Evolutionary conservation across 306 rosid species (phyloP).

Genomic region (Parietaria judaica): DNA sequence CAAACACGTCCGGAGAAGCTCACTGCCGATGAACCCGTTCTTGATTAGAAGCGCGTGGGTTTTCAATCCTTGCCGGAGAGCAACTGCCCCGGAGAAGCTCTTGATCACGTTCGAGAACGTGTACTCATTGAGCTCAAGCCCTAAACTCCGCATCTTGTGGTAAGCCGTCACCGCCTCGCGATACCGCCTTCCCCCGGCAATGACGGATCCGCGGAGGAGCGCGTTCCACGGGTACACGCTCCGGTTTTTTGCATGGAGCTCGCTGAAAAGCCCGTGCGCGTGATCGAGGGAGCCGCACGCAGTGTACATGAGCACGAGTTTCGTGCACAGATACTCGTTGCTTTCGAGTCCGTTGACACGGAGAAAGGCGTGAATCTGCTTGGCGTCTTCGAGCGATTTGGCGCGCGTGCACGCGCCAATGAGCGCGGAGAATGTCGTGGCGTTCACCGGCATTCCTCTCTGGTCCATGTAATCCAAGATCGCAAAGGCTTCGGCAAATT

Average conservation of each 20-base stretch:
- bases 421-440: constrained; percentile 59
- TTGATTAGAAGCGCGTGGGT: constrained; percentile 60
- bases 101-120: constrained; percentile 62
- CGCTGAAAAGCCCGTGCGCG: constrained; percentile 46
- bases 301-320: constrained; percentile 48
- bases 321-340: constrained; percentile 43
- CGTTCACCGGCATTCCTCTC: constrained; percentile 51
- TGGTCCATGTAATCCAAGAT: constrained; percentile 63
- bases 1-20: constrained; percentile 37
- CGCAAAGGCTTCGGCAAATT: constrained; percentile 44
- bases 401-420: constrained; percentile 53
- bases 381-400: constrained; percentile 33
- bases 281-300: constrained; percentile 49
- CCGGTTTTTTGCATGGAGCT: constrained; percentile 20
- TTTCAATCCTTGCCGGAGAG: constrained; percentile 58
- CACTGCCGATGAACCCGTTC: constrained; percentile 56
- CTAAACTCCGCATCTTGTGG: constrained; percentile 47
- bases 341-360: constrained; percentile 50
- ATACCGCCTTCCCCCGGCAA: constrained; percentile 44
- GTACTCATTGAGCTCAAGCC: constrained; percentile 67
- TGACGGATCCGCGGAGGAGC: constrained; percentile 60
- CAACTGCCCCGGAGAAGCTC: constrained; percentile 64
- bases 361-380: constrained; percentile 39
- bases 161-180: constrained; percentile 35
- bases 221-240: constrained; percentile 72